Conservation (phyloP, 768 basidiomycete genomes). For the Suillus brevipes region DNA sequence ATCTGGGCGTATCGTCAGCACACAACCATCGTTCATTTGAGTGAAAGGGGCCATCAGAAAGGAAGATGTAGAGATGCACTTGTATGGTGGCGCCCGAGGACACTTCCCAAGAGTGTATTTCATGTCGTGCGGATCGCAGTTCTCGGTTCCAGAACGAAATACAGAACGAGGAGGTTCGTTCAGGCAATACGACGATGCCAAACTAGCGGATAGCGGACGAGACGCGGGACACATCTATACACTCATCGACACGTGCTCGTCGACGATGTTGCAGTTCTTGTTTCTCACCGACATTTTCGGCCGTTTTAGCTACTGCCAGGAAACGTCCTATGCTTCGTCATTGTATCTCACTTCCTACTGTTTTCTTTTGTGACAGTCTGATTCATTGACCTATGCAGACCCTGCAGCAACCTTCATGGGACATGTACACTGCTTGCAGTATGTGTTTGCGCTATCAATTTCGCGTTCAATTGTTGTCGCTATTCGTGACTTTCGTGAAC, state of each 20-base stretch:
- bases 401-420: too few species aligned
- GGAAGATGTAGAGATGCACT: constrained; percentile 6
- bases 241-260: constrained; percentile 18
- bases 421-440: too few species aligned
- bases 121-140: constrained; percentile 11
- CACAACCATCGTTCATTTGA: constrained; percentile 22
- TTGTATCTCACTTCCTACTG: too few species aligned
- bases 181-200: not conserved
- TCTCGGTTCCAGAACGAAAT: constrained; percentile 3
- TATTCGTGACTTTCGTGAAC: too few species aligned
- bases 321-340: too few species aligned
- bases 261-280: not conserved
- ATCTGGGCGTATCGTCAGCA: constrained; percentile 14
- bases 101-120: constrained; percentile 6
- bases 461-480: too few species aligned
- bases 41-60: constrained; percentile 19
- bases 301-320: too few species aligned
- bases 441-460: too few species aligned
- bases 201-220: not conserved
- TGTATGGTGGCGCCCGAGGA: constrained; percentile 15
- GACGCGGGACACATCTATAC: constrained; percentile 13
- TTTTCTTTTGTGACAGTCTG: too few species aligned
- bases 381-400: too few species aligned
- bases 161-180: constrained; percentile 12
- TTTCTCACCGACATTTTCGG: too few species aligned